A percentile compares a stretch with the other conserved stretches of the same genome.
Evolutionary conservation across 208 protist genomes (phyloP).

Genomic region (Acanthamoeba lenticulata): DNA sequence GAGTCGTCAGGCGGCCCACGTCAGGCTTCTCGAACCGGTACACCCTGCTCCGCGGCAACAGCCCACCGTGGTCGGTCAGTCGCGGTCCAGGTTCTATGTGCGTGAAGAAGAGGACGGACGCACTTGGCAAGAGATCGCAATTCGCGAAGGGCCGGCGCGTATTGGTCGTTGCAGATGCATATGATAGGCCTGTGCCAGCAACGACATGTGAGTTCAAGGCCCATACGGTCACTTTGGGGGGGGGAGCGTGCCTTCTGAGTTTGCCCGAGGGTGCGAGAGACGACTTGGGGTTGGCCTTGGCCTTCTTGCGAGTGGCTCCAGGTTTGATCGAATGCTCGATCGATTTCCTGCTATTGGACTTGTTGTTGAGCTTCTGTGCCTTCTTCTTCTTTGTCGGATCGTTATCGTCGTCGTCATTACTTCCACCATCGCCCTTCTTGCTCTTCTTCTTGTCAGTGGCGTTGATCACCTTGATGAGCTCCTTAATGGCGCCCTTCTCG

Average conservation of each 20-base stretch:
- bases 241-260: background rate
- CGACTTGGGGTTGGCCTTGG: background rate
- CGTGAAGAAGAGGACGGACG: too few species aligned
- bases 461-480: slow-evolving; percentile 47
- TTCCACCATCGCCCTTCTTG: background rate
- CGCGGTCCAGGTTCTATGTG: too few species aligned
- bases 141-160: slow-evolving; percentile 42
- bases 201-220: background rate
- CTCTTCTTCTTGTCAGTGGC: slow-evolving; percentile 37
- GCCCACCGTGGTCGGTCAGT: too few species aligned
- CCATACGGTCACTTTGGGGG: too few species aligned
- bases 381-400: too few species aligned
- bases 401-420: too few species aligned
- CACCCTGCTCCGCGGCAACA: too few species aligned
- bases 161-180: slow-evolving; percentile 66
- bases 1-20: background rate
- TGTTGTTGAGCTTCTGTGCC: slow-evolving; percentile 3
- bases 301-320: too few species aligned
- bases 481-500: slow-evolving; percentile 49
- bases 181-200: slow-evolving; percentile 15
- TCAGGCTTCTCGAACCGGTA: slow-evolving; percentile 26
- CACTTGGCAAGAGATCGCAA: slow-evolving; percentile 8
- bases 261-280: background rate
- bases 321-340: too few species aligned
- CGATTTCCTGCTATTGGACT: too few species aligned